phyloP scores from a whole-genome alignment of 768 basidiomycete genomes.

The Xanthoconium stramineum region DNA sequence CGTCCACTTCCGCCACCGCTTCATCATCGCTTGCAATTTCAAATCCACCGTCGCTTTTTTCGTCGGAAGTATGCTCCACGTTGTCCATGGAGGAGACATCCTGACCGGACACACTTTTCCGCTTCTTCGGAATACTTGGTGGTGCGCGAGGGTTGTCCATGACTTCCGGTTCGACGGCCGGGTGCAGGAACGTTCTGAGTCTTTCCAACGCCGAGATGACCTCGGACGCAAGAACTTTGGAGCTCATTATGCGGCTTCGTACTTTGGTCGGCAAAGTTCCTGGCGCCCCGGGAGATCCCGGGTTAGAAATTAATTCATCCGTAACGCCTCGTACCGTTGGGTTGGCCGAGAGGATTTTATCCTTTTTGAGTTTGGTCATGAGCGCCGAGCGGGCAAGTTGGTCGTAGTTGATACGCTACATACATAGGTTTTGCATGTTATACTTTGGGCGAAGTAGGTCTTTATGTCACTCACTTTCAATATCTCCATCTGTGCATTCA shows the following conservation, averaged over 20 bases:
- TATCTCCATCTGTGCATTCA: conserved; percentile 57
- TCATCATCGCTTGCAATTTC: conserved; percentile 17
- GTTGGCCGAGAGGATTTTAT: conserved; percentile 53
- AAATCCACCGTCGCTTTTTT: conserved; percentile 20
- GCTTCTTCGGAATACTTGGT: conserved; percentile 10
- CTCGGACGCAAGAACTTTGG: conserved; percentile 65
- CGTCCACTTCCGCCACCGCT: conserved; percentile 12
- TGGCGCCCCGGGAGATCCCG: conserved; percentile 33
- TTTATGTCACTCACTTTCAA: conserved; percentile 55
- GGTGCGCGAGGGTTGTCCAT: conserved; percentile 14
- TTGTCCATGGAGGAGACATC: neutral
- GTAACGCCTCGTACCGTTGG: conserved; percentile 46
- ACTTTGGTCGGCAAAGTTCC: conserved; percentile 55
- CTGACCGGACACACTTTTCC: neutral
- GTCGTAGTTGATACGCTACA: conserved; percentile 57
- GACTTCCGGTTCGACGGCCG: conserved; percentile 11
- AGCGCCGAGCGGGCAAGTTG: conserved; percentile 64
- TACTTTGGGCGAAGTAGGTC: neutral
- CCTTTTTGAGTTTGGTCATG: conserved; percentile 70
- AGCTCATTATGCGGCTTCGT: conserved; percentile 71
- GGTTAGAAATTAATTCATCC: conserved; percentile 40
- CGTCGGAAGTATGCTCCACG: neutral
- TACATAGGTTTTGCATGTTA: neutral
- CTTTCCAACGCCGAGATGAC: conserved; percentile 50
- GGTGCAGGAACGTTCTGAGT: conserved; percentile 43